Base-by-base conservation (phyloP, 2,329 filamentous ascomycete genomes). In the Pyrenophora seminiperda region DNA sequence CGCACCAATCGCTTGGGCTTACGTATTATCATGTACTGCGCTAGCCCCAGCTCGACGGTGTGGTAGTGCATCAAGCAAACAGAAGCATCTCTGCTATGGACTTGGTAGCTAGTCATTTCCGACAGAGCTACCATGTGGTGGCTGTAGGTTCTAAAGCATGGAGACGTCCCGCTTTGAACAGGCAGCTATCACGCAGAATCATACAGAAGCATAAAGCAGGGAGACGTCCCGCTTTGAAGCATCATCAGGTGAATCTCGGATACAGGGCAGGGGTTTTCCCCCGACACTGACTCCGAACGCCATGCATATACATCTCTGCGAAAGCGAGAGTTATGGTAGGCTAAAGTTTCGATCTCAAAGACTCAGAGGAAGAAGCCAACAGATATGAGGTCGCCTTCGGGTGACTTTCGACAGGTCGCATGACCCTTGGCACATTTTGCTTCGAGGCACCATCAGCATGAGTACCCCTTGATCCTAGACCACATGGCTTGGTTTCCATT, bases 281-380 rank as follows among this genome's bases (percentile, higher is more conserved):
- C 63, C 60, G 61, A 57, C 48, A 57, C 58, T 43, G 46, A 27
- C n/a, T n/a, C n/a, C n/a, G 51, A 39, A 41, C 44, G 58, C 59
- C 54, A 33, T 57, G 59, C 44, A 45, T 40, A 51, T 61, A 68
- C 59, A 59, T 60, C 54, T 60, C 51, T 40, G 41, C 29, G 32
- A 50, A 44, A 55, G 56, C 48, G 58, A 59, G 61, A 45, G 56
- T 49, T 43, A 53, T 46, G 57, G 52, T 61, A 49, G 42, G 64
- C 64, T 55, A 47, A 39, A 56, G 60, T 45, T 59, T 54, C 54
- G 11, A 62, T 33, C 39, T 49, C 18, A 51, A 54, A 57, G 65
- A 48, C 39, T 49, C 18, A 51, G 55, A 57, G 65, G 50, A 66
- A 71, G 66, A 68, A 66, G 68, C 63, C 68, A 66, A 66, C 65